phyloP scores from a whole-genome alignment of 805 yeast genomes.

The Yamadazyma phyllophila region DNA sequence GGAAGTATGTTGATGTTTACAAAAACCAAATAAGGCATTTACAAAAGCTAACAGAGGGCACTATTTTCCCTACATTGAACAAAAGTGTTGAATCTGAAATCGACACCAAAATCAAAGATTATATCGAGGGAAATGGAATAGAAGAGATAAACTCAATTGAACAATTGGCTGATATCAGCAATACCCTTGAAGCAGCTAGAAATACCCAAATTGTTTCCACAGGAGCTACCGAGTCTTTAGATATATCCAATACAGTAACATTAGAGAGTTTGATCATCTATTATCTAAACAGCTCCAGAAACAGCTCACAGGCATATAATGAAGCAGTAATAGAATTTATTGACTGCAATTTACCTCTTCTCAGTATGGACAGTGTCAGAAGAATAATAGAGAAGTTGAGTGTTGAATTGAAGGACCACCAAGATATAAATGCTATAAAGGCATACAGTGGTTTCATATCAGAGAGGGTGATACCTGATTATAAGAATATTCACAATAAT shows the following conservation, averaged over 20 bases:
- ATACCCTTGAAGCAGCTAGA: constrained; percentile 14
- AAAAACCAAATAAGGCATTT: constrained; percentile 20
- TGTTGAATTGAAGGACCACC: not conserved
- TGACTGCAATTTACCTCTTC: not conserved
- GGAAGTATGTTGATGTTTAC: constrained; percentile 30
- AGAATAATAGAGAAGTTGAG: not conserved
- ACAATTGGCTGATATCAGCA: constrained; percentile 12
- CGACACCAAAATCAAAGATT: not conserved
- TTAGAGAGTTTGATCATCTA: constrained; percentile 10
- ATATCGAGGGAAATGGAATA: not conserved
- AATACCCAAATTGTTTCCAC: constrained; percentile 15
- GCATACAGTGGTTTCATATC: not conserved
- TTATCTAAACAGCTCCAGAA: constrained; percentile 6
- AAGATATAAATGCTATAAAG: not conserved
- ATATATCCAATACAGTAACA: constrained; percentile 11
- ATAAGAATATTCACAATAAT: not conserved
- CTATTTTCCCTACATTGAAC: constrained; percentile 12
- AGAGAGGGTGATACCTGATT: not conserved
- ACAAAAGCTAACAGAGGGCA: constrained; percentile 12
- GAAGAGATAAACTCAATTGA: not conserved
- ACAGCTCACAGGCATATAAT: not conserved
- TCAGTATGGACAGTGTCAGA: not conserved
- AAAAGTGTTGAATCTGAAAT: not conserved
- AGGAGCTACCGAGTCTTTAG: constrained; percentile 14
- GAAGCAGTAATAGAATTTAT: not conserved